Base-by-base conservation (phyloP, 805 yeast genomes). In the Saccharomycodes ludwigii region DNA sequence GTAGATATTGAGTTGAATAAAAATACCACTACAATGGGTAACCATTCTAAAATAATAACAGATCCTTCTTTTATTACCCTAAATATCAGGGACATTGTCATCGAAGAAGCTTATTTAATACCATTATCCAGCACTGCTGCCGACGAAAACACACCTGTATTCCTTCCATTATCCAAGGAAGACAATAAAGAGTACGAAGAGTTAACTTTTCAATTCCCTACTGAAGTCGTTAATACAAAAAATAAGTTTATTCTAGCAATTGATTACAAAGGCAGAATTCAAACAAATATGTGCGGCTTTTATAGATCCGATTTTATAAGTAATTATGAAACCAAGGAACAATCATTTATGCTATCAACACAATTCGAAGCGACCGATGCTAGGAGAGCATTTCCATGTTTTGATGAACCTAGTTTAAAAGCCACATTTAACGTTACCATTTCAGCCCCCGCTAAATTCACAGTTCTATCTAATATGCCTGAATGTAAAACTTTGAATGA, bases 311-410 rank as follows among this genome's bases (percentile, higher is more conserved):
- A 72, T 24, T 79, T 79, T 53, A 54, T 53, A 71, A 77, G 78
- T 40, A 66, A 63, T 35, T 65, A 64, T 40, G 64, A 66, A 37
- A 65, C 76, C 40, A 80, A 83, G 15, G 63, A 65, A 37, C 73
- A 73, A 24, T 76, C 74, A 47, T 76, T 76, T 52, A 65, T 80
- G 67, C 82, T 84, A 26, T 76, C 86, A 27, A 79, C 93, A 27
- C 94, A 81, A 57, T 76, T 81, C 72, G 93, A 81, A 59, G 76
- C 93, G 15, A 77, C 88, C 13, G 91, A 81, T 50, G 82, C 88
- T 44, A 73, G 94, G 46, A 68, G 84, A 46, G 91, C 91, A 7
- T 81, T 81, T 66, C 94, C 94, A 21, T 79, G 80, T 49, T 78
- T 76, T 46, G 94, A 81, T 55, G 91, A 80, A 52, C 93, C 94